Evolutionary conservation across 139 green algal species (phyloP), one percentile per base, ranked within the genome.

Genomic region (Coelastrella sp.): DNA sequence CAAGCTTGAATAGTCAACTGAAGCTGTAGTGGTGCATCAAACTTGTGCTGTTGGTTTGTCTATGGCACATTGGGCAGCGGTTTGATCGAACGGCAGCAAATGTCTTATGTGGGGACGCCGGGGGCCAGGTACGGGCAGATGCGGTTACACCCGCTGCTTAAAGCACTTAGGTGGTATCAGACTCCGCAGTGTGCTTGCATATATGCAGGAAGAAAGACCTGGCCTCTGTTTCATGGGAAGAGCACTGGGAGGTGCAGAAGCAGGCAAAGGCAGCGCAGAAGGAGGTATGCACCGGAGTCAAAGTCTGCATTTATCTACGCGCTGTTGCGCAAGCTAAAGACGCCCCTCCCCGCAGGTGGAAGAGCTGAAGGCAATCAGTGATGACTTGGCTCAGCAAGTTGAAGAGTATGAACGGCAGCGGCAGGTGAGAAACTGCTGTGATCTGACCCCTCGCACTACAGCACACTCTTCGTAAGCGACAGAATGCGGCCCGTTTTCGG

Each of bases 161-260:
- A 16, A 7, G 16, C 74, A 59, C 7, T 17, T 80, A 10, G 22
- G 3, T 23, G 17, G 7, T 23, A 17, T 23, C 16, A 76, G 7
- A 6, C 16, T 32, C 5, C 17, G 16, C 14, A 47, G 8, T 10
- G 3, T 80, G 74, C 1, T 58, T 58, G 57, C 23, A 17, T 17
- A 19, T 3, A 13, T 59, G 64, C 65, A 87, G 82, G 82, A 87
- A 32, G 32, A 87, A 87, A 32, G 82, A 87, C 32, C 82, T 87
- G 82, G 82, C 82, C 56, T 73, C 82, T 32, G 82, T 87, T 8
- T 73, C 54, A 10, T 87, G 82, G 82, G 82, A 79, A 64, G 82
- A 87, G 32, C 32, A 66, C 65, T 87, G 82, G 82, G 82, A 87
- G n/a, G 65, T 79, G 82, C 54, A 87, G 54, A 68, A 32, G 54